Conservation (phyloP, 805 yeast species). For the Starmera quercuum region DNA sequence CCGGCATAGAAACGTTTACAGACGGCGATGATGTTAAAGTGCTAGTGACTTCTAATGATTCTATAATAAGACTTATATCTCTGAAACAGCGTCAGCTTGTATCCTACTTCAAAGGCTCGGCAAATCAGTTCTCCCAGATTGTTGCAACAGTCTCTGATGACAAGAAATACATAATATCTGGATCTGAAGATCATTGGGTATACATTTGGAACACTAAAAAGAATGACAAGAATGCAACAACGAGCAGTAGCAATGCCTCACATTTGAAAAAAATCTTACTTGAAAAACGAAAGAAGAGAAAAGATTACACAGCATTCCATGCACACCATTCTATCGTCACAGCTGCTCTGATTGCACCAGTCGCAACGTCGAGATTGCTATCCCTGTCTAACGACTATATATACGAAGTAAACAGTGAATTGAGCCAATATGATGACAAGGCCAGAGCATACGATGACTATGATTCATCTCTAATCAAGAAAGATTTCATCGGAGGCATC, state of each 20-base stretch:
- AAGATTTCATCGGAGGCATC: constrained; percentile 34
- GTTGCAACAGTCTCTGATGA: constrained; percentile 58
- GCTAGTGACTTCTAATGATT: constrained; percentile 75
- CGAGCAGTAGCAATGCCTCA: constrained; percentile 4
- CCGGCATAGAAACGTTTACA: constrained; percentile 57
- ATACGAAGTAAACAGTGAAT: constrained; percentile 45
- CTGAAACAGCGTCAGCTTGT: constrained; percentile 45
- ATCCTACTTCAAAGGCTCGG: constrained; percentile 65
- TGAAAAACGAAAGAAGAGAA: constrained; percentile 34
- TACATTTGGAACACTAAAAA: constrained; percentile 62
- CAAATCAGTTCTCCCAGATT: constrained; percentile 65
- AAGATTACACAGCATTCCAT: constrained; percentile 62
- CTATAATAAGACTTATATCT: constrained; percentile 63
- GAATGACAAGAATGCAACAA: constrained; percentile 5
- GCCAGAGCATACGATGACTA: constrained; percentile 4
- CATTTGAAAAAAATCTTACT: constrained; percentile 10
- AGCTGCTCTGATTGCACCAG: constrained; percentile 72
- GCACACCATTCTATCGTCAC: constrained; percentile 72
- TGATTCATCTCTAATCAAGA: constrained; percentile 16
- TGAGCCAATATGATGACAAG: constrained; percentile 11
- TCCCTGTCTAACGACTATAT: constrained; percentile 75
- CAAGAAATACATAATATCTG: constrained; percentile 52
- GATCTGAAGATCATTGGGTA: constrained; percentile 84
- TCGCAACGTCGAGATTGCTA: constrained; percentile 52
- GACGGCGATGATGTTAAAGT: constrained; percentile 31